Percentiles rank a stretch among this genome's conserved stretches.
phyloP scores from a whole-genome alignment of 768 basidiomycete species.

The Suillus occidentalis region DNA sequence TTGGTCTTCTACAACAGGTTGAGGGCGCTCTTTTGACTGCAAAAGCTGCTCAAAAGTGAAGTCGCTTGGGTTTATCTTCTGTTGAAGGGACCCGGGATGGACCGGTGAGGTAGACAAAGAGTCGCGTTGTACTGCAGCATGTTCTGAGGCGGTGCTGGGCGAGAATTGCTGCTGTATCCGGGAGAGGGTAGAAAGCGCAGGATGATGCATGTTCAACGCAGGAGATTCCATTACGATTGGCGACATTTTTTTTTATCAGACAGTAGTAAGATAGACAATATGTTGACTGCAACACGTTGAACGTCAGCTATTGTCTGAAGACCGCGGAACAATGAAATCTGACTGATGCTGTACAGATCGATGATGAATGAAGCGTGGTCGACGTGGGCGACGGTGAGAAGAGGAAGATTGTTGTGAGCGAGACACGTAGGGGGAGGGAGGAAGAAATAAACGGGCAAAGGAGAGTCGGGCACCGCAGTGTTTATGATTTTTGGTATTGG shows the following conservation, averaged over 20 bases:
- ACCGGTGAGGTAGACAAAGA: slow-evolving; percentile 18
- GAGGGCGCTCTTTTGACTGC: slow-evolving; percentile 29
- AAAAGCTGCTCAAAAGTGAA: slow-evolving; percentile 34
- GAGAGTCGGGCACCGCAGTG: slow-evolving; percentile 21
- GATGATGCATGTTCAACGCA: slow-evolving; percentile 49
- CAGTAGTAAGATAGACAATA: slow-evolving; percentile 34
- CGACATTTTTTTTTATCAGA: slow-evolving; percentile 43
- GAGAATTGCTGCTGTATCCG: slow-evolving; percentile 50
- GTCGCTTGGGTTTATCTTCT: slow-evolving; percentile 29
- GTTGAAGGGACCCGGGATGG: slow-evolving; percentile 26
- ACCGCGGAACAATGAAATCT: background rate
- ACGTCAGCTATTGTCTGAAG: background rate
- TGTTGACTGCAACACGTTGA: background rate
- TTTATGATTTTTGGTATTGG: slow-evolving; percentile 37
- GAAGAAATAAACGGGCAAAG: slow-evolving; percentile 25
- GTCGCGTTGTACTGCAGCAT: slow-evolving; percentile 9
- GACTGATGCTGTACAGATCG: slow-evolving; percentile 2
- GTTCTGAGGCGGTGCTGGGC: slow-evolving; percentile 27
- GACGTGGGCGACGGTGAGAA: slow-evolving; percentile 5
- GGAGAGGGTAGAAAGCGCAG: slow-evolving; percentile 42
- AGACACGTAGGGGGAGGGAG: slow-evolving; percentile 15
- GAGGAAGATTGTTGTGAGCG: slow-evolving; percentile 2
- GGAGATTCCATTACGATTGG: slow-evolving; percentile 59
- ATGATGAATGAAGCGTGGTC: background rate
- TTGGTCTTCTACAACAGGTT: slow-evolving; percentile 18